Base-by-base conservation (phyloP, 2,329 filamentous ascomycete species). In the Didymella glomerata region DNA sequence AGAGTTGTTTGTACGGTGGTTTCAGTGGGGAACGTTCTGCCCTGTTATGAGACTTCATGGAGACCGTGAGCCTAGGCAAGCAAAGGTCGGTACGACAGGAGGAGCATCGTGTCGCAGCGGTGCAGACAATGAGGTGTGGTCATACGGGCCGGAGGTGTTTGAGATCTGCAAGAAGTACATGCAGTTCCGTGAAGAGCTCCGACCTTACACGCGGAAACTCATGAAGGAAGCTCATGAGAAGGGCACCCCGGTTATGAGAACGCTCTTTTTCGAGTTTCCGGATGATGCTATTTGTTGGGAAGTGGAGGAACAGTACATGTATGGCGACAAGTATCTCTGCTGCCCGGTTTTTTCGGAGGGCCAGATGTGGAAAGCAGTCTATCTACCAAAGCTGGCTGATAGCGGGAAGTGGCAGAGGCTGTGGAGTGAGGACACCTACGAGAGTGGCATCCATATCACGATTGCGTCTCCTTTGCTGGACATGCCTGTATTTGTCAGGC, bases 11-110 rank as follows among this genome's bases (percentile, higher is more conserved):
- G 83, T 86, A 1, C 78, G 88, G 2, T 90, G 88, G 88, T 90
- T 90, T 71, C 87, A 90, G 66, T 90, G 87, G 86, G 87, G 84
- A 0, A 77, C 86, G 0, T 90, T 88, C 67, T 88, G 86, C 56
- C 88, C 88, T 0, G 87, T 90, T 1, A 88, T 90, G 83, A 77
- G 88, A 2, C 78, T 90, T 0, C 88, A 90, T 64, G 88, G 88
- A 6, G 85, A 89, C 68, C 81, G 88, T 0, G 86, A 88, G 69
- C 88, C 88, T 0, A 80, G 82, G 64, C 76, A 85, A 73, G 70
- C 80, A 55, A 63, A 83, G 70, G 61, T 70, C n/a, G 75, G 73
- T 2, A 75, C 70, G 4, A 72, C 73, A 0, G 77, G 76, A 4
- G 77, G 77, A 0, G 72, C 76, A 1, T 71, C 70, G 4, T 79